Evolutionary conservation across 768 basidiomycete species (phyloP).

Genomic region (Tricholoma matsutake): DNA sequence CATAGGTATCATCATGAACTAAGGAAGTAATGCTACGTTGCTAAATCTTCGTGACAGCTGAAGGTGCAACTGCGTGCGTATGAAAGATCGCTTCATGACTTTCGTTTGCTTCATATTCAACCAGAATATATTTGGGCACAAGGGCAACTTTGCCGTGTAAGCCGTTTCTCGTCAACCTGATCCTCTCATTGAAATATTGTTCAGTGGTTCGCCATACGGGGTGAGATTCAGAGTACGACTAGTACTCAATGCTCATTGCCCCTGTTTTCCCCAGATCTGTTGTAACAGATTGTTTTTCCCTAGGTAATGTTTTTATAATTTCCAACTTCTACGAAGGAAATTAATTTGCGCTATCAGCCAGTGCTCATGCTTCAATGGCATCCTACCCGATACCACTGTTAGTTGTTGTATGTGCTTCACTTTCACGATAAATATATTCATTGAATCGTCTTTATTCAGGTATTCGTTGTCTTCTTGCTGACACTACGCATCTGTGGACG

Average conservation of each 20-base stretch:
- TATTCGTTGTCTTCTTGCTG: constrained; percentile 3
- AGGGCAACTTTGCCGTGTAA: neutral
- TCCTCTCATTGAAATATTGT: neutral
- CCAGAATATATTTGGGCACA: neutral
- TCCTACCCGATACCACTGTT: neutral
- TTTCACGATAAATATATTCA: neutral
- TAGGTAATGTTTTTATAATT: neutral
- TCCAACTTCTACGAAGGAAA: neutral
- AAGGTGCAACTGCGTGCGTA: neutral
- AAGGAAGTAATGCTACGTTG: neutral
- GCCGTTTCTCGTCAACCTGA: neutral
- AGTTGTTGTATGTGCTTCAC: neutral
- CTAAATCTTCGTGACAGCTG: neutral
- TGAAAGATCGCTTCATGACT: neutral
- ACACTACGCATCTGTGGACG: constrained; percentile 6
- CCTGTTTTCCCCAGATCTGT: neutral
- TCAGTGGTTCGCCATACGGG: neutral
- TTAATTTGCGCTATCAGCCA: neutral
- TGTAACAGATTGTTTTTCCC: neutral
- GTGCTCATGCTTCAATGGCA: neutral
- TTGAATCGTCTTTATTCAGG: neutral
- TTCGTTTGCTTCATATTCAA: neutral
- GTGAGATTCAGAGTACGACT: neutral
- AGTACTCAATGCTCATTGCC: neutral
- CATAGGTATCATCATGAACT: neutral